Conservation (phyloP, 768 basidiomycete species). For the Leucosporidium yakuticum region DNA sequence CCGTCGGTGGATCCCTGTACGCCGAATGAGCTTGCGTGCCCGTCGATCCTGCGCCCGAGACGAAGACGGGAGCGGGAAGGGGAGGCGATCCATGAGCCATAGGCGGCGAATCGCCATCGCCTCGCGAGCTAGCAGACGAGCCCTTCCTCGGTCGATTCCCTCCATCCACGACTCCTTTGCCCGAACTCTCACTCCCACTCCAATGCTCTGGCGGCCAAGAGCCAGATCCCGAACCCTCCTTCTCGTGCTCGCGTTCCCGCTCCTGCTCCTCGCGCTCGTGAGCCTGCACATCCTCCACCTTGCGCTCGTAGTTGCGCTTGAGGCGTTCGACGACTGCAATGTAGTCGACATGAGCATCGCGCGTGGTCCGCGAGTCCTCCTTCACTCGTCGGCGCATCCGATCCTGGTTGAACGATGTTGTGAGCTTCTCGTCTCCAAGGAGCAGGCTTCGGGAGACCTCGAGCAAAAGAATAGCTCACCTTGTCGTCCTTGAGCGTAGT, state of each 20-base stretch:
- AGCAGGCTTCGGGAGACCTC: background rate
- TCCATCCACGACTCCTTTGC: background rate
- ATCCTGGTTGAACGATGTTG: conserved; percentile 17
- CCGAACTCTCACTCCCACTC: background rate
- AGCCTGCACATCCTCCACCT: conserved; percentile 34
- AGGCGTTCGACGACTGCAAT: conserved; percentile 25
- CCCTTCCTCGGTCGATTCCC: conserved; percentile 10
- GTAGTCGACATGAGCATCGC: conserved; percentile 33
- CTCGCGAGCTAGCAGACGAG: conserved; percentile 5
- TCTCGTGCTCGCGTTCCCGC: conserved; percentile 8
- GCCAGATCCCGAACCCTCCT: conserved; percentile 1
- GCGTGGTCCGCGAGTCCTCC: conserved; percentile 30
- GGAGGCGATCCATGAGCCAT: conserved; percentile 8
- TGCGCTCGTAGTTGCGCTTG: conserved; percentile 35
- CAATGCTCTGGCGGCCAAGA: conserved; percentile 31
- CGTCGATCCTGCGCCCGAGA: conserved; percentile 29
- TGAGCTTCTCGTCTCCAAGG: background rate
- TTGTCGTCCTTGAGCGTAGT: conserved; percentile 23
- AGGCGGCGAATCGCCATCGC: background rate
- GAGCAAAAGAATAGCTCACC: background rate
- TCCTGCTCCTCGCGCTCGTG: conserved; percentile 27
- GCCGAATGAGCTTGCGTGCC: background rate
- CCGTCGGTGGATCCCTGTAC: conserved; percentile 30
- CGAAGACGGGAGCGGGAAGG: conserved; percentile 14
- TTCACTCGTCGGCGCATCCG: conserved; percentile 32